A percentile compares a stretch with the other conserved stretches of the same genome.
These are phyloP conservation scores for Blastocystis hominis DNA, from an alignment of 352 stramenopile genomes.

Conservation along the genomic window DNA sequence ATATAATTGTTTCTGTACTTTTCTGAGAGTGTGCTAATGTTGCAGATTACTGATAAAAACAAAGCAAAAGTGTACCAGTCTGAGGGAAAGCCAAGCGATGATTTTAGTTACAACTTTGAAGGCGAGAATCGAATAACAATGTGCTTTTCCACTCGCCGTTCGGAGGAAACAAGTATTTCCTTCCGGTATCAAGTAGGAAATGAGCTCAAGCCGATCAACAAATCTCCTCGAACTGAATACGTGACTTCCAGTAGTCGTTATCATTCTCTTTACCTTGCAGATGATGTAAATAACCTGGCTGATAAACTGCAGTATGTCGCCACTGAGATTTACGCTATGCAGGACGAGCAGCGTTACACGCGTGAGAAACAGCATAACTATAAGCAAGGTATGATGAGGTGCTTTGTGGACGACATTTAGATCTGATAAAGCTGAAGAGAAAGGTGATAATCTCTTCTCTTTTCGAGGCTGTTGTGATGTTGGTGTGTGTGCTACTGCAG, in stretches of 20 bases:
- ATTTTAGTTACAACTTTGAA: slow-evolving; percentile 4
- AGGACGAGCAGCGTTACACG: slow-evolving; percentile 45
- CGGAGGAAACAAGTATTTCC: neutral
- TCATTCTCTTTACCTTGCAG: neutral
- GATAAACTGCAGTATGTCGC: slow-evolving; percentile 6
- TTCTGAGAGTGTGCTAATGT: neutral
- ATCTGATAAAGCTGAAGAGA: slow-evolving; percentile 24
- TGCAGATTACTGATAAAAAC: neutral
- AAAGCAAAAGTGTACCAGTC: neutral
- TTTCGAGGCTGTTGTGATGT: slow-evolving; percentile 41
- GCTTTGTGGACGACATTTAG: neutral
- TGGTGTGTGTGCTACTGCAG: slow-evolving; percentile 26
- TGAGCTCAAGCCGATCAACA: slow-evolving; percentile 4
- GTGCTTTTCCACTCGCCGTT: neutral
- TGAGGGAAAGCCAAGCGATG: neutral
- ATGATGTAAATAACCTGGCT: slow-evolving; percentile 27
- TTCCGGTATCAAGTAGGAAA: slow-evolving; percentile 3
- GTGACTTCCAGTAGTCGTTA: neutral
- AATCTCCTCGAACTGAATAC: neutral
- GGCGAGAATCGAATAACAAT: neutral
- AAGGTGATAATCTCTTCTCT: slow-evolving; percentile 22
- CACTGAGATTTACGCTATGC: slow-evolving; percentile 38
- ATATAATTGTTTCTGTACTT: neutral
- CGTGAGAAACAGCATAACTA: slow-evolving; percentile 19
- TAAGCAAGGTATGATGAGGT: neutral